These are phyloP conservation scores for Cercospora berteroae DNA, from an alignment of 2,329 filamentous ascomycete genomes.

Conservation along the genomic window DNA sequence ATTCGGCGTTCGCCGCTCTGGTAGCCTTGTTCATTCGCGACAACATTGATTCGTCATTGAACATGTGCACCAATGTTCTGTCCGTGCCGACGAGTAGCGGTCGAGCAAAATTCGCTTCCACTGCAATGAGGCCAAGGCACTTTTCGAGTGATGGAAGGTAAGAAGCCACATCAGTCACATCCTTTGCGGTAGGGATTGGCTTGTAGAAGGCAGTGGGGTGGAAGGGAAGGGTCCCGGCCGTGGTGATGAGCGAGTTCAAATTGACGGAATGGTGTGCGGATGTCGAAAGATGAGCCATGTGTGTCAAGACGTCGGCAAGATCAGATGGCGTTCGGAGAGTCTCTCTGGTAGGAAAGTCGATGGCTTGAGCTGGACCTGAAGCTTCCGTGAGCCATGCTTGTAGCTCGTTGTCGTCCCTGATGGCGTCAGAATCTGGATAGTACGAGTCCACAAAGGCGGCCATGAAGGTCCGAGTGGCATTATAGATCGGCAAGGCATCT, in stretches of 20 bases:
- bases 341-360: constrained; percentile 44
- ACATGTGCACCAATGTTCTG: constrained; percentile 45
- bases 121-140: constrained; percentile 40
- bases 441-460: constrained; percentile 46
- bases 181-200: constrained; percentile 43
- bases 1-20: constrained; percentile 38
- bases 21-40: constrained; percentile 37
- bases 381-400: constrained; percentile 49
- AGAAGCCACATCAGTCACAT: constrained; percentile 36
- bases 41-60: constrained; percentile 41
- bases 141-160: constrained; percentile 37
- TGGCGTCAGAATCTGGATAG: constrained; percentile 39
- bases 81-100: constrained; percentile 41
- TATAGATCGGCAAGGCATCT: constrained; percentile 42
- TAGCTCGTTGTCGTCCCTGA: constrained; percentile 44
- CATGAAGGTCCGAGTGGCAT: constrained; percentile 43
- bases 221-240: constrained; percentile 44
- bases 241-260: constrained; percentile 42
- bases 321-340: constrained; percentile 24
- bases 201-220: constrained; percentile 45
- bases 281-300: constrained; percentile 40
- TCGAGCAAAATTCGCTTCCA: constrained; percentile 45
- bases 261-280: constrained; percentile 47
- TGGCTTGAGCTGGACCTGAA: constrained; percentile 37
- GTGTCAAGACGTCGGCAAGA: constrained; percentile 46